Conservation (phyloP, 805 yeast genomes). For the Lachancea fermentati region DNA sequence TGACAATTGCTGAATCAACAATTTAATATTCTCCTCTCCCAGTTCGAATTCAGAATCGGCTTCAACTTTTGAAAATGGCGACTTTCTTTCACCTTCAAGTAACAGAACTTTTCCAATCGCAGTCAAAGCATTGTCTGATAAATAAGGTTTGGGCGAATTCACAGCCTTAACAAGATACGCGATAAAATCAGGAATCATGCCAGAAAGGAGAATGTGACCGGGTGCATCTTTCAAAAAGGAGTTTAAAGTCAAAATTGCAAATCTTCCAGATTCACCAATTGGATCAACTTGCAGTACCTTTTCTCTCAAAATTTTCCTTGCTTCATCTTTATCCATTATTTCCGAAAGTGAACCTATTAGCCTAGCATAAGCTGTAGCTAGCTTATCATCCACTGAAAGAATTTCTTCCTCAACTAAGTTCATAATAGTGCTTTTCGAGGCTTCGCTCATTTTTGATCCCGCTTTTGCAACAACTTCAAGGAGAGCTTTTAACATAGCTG, state of each 20-base stretch:
- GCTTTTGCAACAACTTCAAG: constrained; percentile 76
- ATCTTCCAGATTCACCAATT: constrained; percentile 44
- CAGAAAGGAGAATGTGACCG: constrained; percentile 49
- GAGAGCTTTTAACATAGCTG: constrained; percentile 81
- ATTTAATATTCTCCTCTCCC: constrained; percentile 36
- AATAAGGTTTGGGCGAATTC: constrained; percentile 37
- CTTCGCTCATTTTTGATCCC: constrained; percentile 70
- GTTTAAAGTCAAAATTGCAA: constrained; percentile 67
- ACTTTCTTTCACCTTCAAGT: constrained; percentile 38
- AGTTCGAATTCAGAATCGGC: constrained; percentile 34
- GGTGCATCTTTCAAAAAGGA: constrained; percentile 78
- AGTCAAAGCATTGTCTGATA: constrained; percentile 68
- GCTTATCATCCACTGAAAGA: constrained; percentile 46
- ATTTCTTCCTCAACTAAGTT: constrained; percentile 71
- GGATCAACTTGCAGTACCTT: constrained; percentile 49
- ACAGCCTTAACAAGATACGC: constrained; percentile 44
- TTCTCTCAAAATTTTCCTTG: constrained; percentile 48
- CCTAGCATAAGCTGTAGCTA: constrained; percentile 71
- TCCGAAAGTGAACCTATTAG: constrained; percentile 72
- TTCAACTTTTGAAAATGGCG: constrained; percentile 32
- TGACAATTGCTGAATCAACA: constrained; percentile 50
- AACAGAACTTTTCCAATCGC: constrained; percentile 80
- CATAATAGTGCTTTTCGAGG: constrained; percentile 63
- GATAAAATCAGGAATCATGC: constrained; percentile 45
- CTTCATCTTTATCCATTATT: constrained; percentile 60